These are phyloP conservation scores for Debaryomyces sp. DNA, from an alignment of 1,139 yeast species.

Conservation along the genomic window DNA sequence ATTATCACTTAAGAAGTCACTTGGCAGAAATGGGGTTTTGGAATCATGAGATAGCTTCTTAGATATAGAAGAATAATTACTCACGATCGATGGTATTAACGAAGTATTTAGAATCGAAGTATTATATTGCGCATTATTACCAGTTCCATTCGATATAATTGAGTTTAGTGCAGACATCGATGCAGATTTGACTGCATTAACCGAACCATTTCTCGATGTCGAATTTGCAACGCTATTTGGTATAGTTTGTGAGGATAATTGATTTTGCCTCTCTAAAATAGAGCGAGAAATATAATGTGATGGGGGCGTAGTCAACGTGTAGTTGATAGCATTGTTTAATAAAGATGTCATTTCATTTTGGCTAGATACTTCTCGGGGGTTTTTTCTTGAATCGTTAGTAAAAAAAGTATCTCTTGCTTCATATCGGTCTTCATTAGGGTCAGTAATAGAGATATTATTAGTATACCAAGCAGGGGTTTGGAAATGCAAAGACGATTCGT, in stretches of 20 bases:
- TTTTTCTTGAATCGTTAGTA: constrained; percentile 7
- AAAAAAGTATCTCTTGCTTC: constrained; percentile 10
- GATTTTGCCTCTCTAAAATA: neutral
- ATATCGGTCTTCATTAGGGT: neutral
- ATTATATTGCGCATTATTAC: constrained; percentile 2
- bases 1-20: constrained; percentile 42
- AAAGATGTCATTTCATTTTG: constrained; percentile 13
- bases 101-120: constrained; percentile 33
- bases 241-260: neutral
- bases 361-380: constrained; percentile 6
- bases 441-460: constrained; percentile 14
- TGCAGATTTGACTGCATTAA: neutral
- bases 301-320: constrained; percentile 24
- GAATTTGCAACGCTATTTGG: constrained; percentile 22
- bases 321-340: constrained; percentile 1
- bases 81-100: constrained; percentile 46
- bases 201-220: constrained; percentile 16
- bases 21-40: constrained; percentile 47
- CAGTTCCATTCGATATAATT: neutral
- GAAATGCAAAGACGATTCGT: constrained; percentile 20
- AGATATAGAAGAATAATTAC: constrained; percentile 41
- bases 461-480: constrained; percentile 46
- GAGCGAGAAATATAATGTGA: constrained; percentile 29
- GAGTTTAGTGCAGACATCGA: neutral
- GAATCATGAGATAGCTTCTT: constrained; percentile 39